A percentile compares a stretch with the other conserved stretches of the same genome.
Evolutionary conservation across 2,329 filamentous ascomycete species (phyloP).

Genomic region (Aspergillus sp.): DNA sequence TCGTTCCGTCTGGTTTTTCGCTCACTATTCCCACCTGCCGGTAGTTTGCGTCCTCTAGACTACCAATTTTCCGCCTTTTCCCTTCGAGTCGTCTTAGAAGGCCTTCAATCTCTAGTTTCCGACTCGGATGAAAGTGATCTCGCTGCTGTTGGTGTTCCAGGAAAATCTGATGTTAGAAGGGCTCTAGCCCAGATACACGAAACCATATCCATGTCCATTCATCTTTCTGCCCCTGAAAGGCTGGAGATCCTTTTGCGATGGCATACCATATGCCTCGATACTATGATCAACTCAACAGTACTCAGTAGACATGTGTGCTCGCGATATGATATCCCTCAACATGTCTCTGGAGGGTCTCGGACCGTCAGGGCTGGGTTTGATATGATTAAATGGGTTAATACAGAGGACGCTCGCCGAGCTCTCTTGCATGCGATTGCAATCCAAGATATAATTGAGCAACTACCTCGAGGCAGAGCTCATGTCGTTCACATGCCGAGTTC

Average conservation of each 20-base stretch:
- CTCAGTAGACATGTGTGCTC: slow-evolving; percentile 38
- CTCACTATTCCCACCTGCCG: slow-evolving; percentile 32
- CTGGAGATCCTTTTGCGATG: slow-evolving; percentile 40
- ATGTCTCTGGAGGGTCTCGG: slow-evolving; percentile 32
- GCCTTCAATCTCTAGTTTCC: slow-evolving; percentile 39
- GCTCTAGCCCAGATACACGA: slow-evolving; percentile 38
- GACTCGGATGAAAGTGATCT: slow-evolving; percentile 35
- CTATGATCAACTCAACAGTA: slow-evolving; percentile 35
- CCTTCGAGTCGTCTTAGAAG: slow-evolving; percentile 40
- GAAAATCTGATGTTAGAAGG: slow-evolving; percentile 32
- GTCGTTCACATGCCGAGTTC: slow-evolving; percentile 43
- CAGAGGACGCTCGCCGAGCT: slow-evolving; percentile 36
- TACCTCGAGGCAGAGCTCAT: slow-evolving; percentile 41
- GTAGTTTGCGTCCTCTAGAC: slow-evolving; percentile 23
- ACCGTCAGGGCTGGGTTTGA: slow-evolving; percentile 28
- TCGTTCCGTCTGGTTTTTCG: slow-evolving; percentile 39
- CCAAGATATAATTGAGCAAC: slow-evolving; percentile 43
- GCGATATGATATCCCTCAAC: slow-evolving; percentile 34
- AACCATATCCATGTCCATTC: slow-evolving; percentile 32
- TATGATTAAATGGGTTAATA: slow-evolving; percentile 33
- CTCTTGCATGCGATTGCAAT: slow-evolving; percentile 43
- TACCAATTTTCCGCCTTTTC: slow-evolving; percentile 37
- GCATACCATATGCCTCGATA: slow-evolving; percentile 43
- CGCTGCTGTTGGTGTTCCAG: slow-evolving; percentile 36
- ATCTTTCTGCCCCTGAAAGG: slow-evolving; percentile 32